Conservation (phyloP, 208 protist genomes). For the Trypanosomatidae sp. region DNA sequence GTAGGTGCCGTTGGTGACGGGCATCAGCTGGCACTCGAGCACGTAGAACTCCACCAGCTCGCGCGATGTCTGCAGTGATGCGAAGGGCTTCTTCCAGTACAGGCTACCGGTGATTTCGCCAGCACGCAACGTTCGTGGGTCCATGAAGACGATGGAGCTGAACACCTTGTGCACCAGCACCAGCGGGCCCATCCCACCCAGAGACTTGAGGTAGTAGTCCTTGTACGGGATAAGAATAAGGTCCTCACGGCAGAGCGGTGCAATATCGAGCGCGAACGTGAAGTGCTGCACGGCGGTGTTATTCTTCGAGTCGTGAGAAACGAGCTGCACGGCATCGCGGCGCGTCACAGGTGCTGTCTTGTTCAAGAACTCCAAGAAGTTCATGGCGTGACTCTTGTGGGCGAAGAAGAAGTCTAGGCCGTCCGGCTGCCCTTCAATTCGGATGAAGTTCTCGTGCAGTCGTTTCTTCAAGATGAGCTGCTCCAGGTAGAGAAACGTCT, state of each 20-base stretch:
- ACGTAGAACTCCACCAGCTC: constrained; percentile 96
- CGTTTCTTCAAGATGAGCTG: constrained; percentile 99
- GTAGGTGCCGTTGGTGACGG: constrained; percentile 84
- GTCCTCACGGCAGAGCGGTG: constrained; percentile 97
- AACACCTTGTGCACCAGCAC: constrained; percentile 95
- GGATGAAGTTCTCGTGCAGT: constrained; percentile 94
- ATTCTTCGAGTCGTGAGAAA: constrained; percentile 98
- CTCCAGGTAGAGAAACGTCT: constrained; percentile 99
- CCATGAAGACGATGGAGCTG: constrained; percentile 95
- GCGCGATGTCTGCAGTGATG: constrained; percentile 70
- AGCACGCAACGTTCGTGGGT: constrained; percentile 94
- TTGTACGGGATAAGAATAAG: constrained; percentile 92
- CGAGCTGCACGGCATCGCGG: constrained; percentile 95
- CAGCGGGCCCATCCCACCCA: constrained; percentile 93
- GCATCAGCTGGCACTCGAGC: constrained; percentile 88
- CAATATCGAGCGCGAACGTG: constrained; percentile 98
- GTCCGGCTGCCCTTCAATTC: constrained; percentile 95
- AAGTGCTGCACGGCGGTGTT: constrained; percentile 98
- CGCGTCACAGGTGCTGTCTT: constrained; percentile 90
- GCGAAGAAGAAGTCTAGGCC: constrained; percentile 99
- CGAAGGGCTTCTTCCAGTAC: constrained; percentile 97
- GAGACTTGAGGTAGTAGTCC: constrained; percentile 73
- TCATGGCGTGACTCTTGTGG: constrained; percentile 95
- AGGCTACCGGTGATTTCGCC: constrained; percentile 87
- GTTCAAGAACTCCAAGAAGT: constrained; percentile 97